Evolutionary conservation across 106 monocot species (phyloP).

Genomic region (Dioscorea zingiberensis): DNA sequence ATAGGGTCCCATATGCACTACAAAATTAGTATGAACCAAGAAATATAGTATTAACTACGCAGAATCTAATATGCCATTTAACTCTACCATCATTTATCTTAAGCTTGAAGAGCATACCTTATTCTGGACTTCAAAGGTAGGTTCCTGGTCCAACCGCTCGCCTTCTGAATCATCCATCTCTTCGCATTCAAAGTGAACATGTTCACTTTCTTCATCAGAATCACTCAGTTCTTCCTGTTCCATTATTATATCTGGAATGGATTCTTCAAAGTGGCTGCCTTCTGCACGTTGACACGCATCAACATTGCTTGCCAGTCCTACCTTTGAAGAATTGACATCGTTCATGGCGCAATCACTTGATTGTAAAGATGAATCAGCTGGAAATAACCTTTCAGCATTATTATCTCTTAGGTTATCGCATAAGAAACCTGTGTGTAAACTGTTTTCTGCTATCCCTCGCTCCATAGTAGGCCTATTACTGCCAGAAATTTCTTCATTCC

Average conservation of each 20-base stretch:
- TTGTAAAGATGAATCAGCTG: constrained; percentile 4
- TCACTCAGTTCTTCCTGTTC: constrained; percentile 98
- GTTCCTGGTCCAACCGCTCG: constrained; percentile 30
- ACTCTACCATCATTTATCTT: not conserved
- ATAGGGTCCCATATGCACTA: not conserved
- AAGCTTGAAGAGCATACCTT: constrained; percentile 21
- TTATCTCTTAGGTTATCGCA: not conserved
- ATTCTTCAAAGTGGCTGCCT: constrained; percentile 30
- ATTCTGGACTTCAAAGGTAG: constrained; percentile 16
- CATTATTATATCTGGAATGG: constrained; percentile 74
- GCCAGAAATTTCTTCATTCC: constrained; percentile 11
- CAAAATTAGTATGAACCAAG: not conserved
- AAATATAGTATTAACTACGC: too few relatives aligned
- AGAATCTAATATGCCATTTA: too few relatives aligned
- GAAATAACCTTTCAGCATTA: constrained; percentile 12
- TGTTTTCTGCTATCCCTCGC: constrained; percentile 11
- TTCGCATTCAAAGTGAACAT: constrained; percentile 89
- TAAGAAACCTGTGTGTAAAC: not conserved
- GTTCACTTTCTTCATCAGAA: constrained; percentile 75
- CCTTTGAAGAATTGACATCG: not conserved
- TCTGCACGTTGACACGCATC: constrained; percentile 6
- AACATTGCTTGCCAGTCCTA: constrained; percentile 6
- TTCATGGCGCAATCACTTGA: constrained; percentile 3
- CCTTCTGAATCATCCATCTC: constrained; percentile 94
- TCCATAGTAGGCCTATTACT: not conserved